These are phyloP conservation scores for Crithidia sp. DNA, from an alignment of 208 protist genomes.

Conservation along the genomic window DNA sequence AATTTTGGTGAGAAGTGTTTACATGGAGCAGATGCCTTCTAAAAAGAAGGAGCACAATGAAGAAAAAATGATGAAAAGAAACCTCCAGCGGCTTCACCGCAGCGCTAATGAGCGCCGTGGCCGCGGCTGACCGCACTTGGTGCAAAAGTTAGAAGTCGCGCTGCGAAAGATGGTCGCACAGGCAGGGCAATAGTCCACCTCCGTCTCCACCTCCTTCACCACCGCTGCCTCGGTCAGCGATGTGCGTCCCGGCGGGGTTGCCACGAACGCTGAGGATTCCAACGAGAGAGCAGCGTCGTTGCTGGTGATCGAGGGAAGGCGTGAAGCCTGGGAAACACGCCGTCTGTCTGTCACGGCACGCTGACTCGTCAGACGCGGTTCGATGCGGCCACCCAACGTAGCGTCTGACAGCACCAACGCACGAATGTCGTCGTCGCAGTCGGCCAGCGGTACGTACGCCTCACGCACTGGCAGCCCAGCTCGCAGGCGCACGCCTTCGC, in stretches of 20 bases:
- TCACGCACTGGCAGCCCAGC: slow-evolving; percentile 60
- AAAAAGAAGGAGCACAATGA: slow-evolving; percentile 28
- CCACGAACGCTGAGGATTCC: too few relatives aligned
- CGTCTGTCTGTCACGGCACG: neutral
- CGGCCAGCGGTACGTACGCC: slow-evolving; percentile 70
- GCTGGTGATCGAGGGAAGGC: neutral
- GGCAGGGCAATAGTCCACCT: slow-evolving; percentile 39
- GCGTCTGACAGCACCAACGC: slow-evolving; percentile 63
- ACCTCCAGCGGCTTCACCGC: neutral
- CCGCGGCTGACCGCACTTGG: slow-evolving; percentile 54
- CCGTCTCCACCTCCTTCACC: slow-evolving; percentile 9
- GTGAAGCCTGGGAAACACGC: neutral
- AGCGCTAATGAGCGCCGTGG: slow-evolving; percentile 17
- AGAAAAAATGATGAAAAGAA: slow-evolving; percentile 26
- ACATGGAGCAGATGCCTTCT: slow-evolving; percentile 5
- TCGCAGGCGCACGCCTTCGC: slow-evolving; percentile 48
- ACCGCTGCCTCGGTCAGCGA: neutral
- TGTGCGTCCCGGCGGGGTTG: neutral
- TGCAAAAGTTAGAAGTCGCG: slow-evolving; percentile 56
- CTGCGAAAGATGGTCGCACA: slow-evolving; percentile 66
- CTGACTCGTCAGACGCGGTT: slow-evolving; percentile 21
- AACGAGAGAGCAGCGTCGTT: too few relatives aligned
- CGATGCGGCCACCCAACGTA: slow-evolving; percentile 56
- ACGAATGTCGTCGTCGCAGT: slow-evolving; percentile 69
- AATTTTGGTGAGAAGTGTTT: neutral